Evolutionary conservation across 1,139 yeast genomes (phyloP), one percentile per base, ranked within the genome.

Genomic region (Scheffersomyces titani): DNA sequence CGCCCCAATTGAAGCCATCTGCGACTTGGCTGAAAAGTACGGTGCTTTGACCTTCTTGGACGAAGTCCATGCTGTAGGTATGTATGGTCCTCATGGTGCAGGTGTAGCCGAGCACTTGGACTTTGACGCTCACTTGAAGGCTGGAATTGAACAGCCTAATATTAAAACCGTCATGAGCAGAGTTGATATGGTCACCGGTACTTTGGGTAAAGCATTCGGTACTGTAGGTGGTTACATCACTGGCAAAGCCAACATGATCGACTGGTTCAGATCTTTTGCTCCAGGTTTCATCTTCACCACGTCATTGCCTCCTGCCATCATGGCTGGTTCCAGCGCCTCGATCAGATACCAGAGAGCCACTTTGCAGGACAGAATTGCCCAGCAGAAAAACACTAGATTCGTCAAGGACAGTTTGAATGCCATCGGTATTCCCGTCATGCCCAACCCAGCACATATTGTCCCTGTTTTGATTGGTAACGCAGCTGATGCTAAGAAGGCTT

Each of bases 1-100:
- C 61, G 89, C 97, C 30, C 98, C 98, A 52, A 94, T 94, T 68
- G 92, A 90, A 69, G 87, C 85, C 63, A 92, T 96, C 63, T 94
- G 98, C 73, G 97, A 92, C 68, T 82, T 94, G 70, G 99, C 99
- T 52, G 97, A 93, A 57, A 92, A 94, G 76, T 94, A 96, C 72
- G 98, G 98, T 60, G 98, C 98, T 50, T 77, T 94, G 67, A 94
- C 99, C 50, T 94, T 94, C 75, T 82, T 96, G 71, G 99, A 94
- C 73, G 99, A 94, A 75, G 99, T 94, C 51, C 99, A 94, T 70
- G 98, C 99, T 50, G 98, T 96, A 54, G 99, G 99, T 56, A 86
- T 94, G 89, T 94, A 94, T 72, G 99, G 99, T 68, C 98, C 99
- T 59, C 97, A 91, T 69, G 99, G 99, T 69, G 99, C 97, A 49